A percentile compares a stretch with the other conserved stretches of the same genome.
phyloP scores from a whole-genome alignment of 2,329 filamentous ascomycete genomes.

The Phialemoniopsis sp. region DNA sequence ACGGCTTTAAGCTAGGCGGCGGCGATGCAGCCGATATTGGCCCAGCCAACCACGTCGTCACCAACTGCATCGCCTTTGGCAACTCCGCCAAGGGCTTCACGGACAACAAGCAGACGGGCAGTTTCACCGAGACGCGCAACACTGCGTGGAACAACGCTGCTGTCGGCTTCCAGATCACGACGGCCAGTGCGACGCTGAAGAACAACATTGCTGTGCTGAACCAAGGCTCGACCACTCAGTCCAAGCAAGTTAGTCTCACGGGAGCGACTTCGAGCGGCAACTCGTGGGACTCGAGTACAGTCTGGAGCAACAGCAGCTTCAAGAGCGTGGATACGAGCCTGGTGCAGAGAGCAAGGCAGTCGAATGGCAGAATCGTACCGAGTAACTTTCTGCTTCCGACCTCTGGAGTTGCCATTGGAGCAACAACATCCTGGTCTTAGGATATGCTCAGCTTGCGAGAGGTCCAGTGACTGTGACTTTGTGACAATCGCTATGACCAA shows the following conservation, averaged over 20 bases:
- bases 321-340: constrained; percentile 26
- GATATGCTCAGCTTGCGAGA: not conserved
- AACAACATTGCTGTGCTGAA: constrained; percentile 33
- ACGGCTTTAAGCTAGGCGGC: constrained; percentile 42
- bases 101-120: constrained; percentile 38
- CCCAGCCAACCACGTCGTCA: constrained; percentile 35
- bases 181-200: constrained; percentile 25
- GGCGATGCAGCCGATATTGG: constrained; percentile 25
- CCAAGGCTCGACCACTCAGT: constrained; percentile 9
- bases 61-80: constrained; percentile 38
- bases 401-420: constrained; percentile 27
- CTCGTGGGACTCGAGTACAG: constrained; percentile 32
- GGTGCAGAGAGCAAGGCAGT: constrained; percentile 29
- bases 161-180: constrained; percentile 31
- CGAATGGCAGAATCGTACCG: constrained; percentile 30
- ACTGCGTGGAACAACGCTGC: constrained; percentile 41
- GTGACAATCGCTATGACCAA: too few species aligned
- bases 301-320: constrained; percentile 33
- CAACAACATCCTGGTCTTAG: constrained; percentile 20
- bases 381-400: constrained; percentile 36
- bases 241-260: constrained; percentile 16
- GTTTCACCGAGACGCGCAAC: constrained; percentile 32
- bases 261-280: constrained; percentile 27
- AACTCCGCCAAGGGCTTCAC: constrained; percentile 41
- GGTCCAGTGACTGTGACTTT: too few species aligned